Evolutionary conservation across 306 rosid species (phyloP).

Genomic region (Abrus pulchellus): DNA sequence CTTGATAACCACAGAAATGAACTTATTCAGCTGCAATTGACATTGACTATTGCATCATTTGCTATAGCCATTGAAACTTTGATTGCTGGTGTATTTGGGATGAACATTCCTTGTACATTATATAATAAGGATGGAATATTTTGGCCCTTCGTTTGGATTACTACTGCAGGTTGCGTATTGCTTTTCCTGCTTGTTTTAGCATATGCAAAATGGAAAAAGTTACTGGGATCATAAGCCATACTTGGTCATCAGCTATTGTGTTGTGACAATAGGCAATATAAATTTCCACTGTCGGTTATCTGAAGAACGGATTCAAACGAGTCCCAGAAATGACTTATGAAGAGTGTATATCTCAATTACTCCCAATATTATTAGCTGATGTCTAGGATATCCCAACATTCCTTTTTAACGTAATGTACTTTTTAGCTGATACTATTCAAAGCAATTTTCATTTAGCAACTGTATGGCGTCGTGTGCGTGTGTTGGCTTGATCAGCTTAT

Average conservation of each 20-base stretch:
- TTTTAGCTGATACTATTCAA: slow-evolving; percentile 14
- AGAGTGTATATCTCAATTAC: slow-evolving; percentile 27
- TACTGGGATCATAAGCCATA: slow-evolving; percentile 74
- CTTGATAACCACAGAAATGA: slow-evolving; percentile 97
- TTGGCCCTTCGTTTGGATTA: slow-evolving; percentile 58
- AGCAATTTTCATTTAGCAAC: background rate
- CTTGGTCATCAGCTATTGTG: background rate
- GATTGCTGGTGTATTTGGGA: slow-evolving; percentile 81
- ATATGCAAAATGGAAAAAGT: slow-evolving; percentile 93
- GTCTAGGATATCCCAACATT: slow-evolving; percentile 13
- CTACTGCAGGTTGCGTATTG: slow-evolving; percentile 54
- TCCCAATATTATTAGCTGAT: slow-evolving; percentile 1
- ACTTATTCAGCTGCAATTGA: slow-evolving; percentile 97
- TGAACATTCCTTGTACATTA: slow-evolving; percentile 83
- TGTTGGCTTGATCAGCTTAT: background rate
- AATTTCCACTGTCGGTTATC: background rate
- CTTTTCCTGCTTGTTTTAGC: slow-evolving; percentile 77
- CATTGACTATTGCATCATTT: slow-evolving; percentile 89
- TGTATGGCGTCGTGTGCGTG: background rate
- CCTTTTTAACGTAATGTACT: slow-evolving; percentile 16
- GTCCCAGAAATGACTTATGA: slow-evolving; percentile 21
- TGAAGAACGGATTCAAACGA: slow-evolving; percentile 17
- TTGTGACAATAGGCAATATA: slow-evolving; percentile 6
- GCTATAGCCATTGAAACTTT: slow-evolving; percentile 78
- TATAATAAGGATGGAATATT: slow-evolving; percentile 52